Conservation (phyloP, 2,329 filamentous ascomycete species). For the Penicillium italicum region DNA sequence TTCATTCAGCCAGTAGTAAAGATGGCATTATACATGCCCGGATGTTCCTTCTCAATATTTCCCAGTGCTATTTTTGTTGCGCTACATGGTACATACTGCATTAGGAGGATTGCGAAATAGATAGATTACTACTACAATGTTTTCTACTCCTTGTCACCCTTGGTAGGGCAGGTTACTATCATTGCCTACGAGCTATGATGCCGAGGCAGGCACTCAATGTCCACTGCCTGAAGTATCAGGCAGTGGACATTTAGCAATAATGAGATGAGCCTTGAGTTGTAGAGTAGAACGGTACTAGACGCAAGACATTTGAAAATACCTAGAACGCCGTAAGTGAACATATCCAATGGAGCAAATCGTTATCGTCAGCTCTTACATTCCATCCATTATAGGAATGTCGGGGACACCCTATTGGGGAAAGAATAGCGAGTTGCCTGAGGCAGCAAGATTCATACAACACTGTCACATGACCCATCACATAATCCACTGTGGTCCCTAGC, state of each 20-base stretch:
- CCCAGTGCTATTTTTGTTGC: neutral
- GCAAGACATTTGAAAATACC: neutral
- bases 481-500: no score
- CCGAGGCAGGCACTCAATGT: neutral
- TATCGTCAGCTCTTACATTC: slow-evolving; percentile 1
- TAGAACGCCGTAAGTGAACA: neutral
- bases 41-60: neutral
- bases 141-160: no score
- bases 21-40: neutral
- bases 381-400: neutral
- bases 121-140: no score
- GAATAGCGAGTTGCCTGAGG: neutral
- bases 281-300: neutral
- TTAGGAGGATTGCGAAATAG: neutral
- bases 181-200: neutral
- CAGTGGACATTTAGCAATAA: neutral
- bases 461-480: neutral
- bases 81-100: neutral
- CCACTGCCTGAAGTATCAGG: neutral
- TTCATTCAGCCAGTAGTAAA: neutral
- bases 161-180: neutral
- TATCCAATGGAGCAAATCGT: neutral
- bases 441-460: neutral
- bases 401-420: neutral
- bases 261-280: neutral